Conservation (phyloP, 129 eudicot genomes). For the Apium graveolens region DNA sequence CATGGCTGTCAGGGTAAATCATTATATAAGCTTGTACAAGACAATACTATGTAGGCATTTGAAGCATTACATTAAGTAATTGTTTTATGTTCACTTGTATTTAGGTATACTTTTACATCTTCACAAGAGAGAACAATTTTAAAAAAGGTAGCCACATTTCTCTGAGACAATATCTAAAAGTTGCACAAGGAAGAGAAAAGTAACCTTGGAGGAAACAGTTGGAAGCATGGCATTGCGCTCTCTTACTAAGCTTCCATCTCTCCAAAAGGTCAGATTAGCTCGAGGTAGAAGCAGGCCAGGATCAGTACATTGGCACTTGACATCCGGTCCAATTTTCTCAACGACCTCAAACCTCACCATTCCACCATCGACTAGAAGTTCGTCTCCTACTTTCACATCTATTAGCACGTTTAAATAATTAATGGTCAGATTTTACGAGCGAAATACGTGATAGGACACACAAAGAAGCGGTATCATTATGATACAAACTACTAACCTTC, state of each 20-base stretch:
- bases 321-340: constrained; percentile 98
- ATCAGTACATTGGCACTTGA: constrained; percentile 84
- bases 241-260: constrained; percentile 81
- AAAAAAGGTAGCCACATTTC: background rate
- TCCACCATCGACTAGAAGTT: constrained; percentile 94
- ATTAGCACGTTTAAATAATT: constrained; percentile 11
- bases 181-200: constrained; percentile 10
- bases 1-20: background rate
- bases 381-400: constrained; percentile 95
- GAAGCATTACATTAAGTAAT: background rate
- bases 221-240: constrained; percentile 94
- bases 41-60: background rate
- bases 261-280: constrained; percentile 90
- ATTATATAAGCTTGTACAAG: background rate
- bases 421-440: background rate
- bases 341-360: constrained; percentile 98
- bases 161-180: background rate
- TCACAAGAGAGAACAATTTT: background rate
- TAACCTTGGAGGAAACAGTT: constrained; percentile 85
- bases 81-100: background rate
- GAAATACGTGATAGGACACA: background rate
- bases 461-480: background rate
- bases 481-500: constrained; percentile 39
- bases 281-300: constrained; percentile 91
- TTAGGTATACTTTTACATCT: background rate